Percentiles rank a stretch among this genome's conserved stretches.
Evolutionary conservation across 2,329 filamentous ascomycete species (phyloP).

Genomic region (Fonsecaea erecta): DNA sequence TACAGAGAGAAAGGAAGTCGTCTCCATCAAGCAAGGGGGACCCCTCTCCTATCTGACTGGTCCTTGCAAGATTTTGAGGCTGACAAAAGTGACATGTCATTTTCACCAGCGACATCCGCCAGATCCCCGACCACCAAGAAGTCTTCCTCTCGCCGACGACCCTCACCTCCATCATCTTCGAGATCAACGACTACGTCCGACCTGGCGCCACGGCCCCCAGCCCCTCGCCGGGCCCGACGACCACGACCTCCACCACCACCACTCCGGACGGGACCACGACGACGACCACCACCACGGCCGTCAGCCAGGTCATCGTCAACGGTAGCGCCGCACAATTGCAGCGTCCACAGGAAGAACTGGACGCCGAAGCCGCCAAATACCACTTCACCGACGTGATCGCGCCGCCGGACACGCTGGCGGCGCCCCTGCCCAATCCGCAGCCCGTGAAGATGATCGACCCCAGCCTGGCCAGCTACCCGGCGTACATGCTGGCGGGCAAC

Average conservation of each 20-base stretch:
- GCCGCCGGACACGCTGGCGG: conserved; percentile 37
- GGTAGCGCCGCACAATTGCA: background rate
- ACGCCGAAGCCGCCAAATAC: conserved; percentile 42
- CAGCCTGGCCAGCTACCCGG: conserved; percentile 30
- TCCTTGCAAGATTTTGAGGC: background rate
- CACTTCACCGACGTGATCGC: conserved; percentile 56
- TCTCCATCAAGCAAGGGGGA: background rate
- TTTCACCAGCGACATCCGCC: conserved; percentile 34
- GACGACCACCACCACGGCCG: conserved; percentile 34
- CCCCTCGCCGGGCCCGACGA: background rate
- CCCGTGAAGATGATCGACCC: conserved; percentile 15
- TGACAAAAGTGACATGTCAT: background rate
- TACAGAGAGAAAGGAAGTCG: background rate
- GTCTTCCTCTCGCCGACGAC: conserved; percentile 84
- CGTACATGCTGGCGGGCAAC: conserved; percentile 31
- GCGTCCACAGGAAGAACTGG: background rate
- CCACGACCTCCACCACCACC: conserved; percentile 8
- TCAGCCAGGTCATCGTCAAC: background rate
- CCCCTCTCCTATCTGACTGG: background rate
- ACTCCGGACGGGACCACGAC: conserved; percentile 17
- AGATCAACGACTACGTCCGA: conserved; percentile 81
- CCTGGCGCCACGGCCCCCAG: conserved; percentile 15
- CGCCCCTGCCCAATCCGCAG: conserved; percentile 14
- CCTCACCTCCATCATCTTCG: conserved; percentile 85
- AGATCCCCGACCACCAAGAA: conserved; percentile 73